Evolutionary conservation across 495 filamentous ascomycete species (phyloP), one percentile per base, ranked within the genome.

Genomic region (Parathielavia appendiculata): DNA sequence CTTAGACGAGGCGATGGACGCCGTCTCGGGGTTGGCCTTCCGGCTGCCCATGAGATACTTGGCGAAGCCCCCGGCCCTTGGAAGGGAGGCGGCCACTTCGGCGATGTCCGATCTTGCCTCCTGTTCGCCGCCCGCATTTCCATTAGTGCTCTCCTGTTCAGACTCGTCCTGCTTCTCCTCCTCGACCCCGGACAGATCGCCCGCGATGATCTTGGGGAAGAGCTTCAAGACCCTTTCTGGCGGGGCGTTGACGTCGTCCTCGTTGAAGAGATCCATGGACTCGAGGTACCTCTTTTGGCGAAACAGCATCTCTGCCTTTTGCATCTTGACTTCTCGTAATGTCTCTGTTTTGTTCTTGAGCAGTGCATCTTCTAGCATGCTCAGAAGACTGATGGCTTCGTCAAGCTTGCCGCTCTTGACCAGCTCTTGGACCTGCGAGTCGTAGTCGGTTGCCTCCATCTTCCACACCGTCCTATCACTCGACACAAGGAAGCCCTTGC

Each of bases 391-490:
- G 54, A 97, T 89, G 1, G 93, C 95, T 70, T 99, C 93, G 63
- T 99, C 92, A 45, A 91, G 84, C 63, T 83, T 83, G 7, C 81
- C 86, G 51, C 81, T 85, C 45, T 85, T 81, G 4, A 95, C 81
- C 36, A 99, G 77, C 48, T 95, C 83, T 54, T 92, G 86, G 32
- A 99, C 85, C 65, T 99, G 93, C 0, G 87, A 83, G 65, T 96
- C 90, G 62, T 99, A 99, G 53, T 92, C 88, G 44, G 89, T 80
- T n/a, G 91, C 86, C 46, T 86, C 87, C 93, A 97, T 96, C 50
- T 91, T 85, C 95, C 95, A 99, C 34, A 99, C 88, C 20, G 78
- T 86, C 16, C 92, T 80, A 35, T 97, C 91, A 62, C 91, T 96
- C 8, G 84, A 79, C 17, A 97, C 91, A 51, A 96, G 80, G 63